Percentiles rank a stretch among this genome's conserved stretches.
phyloP scores from a whole-genome alignment of 1,139 yeast species.

The Taiozyma onychis region DNA sequence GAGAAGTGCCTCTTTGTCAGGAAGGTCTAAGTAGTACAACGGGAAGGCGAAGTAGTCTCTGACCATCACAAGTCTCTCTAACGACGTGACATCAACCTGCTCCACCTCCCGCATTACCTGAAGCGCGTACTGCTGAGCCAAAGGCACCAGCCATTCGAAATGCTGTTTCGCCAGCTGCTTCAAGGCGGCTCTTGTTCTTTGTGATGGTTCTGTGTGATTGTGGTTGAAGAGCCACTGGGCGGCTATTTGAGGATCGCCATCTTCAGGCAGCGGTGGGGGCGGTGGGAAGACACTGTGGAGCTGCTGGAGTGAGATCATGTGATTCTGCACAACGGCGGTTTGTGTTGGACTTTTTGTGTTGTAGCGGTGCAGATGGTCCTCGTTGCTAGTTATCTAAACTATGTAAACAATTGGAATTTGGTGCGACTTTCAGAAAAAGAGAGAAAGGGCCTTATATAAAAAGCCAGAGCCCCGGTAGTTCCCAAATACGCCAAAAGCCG shows the following conservation, averaged over 20 bases:
- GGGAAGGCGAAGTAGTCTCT: slow-evolving; percentile 21
- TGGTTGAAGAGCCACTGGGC: slow-evolving; percentile 21
- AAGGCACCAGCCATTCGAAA: neutral
- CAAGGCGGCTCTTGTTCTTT: slow-evolving; percentile 18
- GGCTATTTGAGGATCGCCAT: slow-evolving; percentile 17
- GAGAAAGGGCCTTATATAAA: neutral
- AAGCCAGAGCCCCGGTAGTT: neutral
- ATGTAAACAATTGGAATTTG: neutral
- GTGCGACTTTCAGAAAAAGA: neutral
- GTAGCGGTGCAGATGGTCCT: neutral
- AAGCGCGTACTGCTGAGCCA: slow-evolving; percentile 11
- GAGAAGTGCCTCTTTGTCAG: slow-evolving; percentile 8
- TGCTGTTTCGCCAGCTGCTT: slow-evolving; percentile 10
- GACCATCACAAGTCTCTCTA: slow-evolving; percentile 8
- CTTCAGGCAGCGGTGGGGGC: slow-evolving; percentile 15
- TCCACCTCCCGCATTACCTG: slow-evolving; percentile 13
- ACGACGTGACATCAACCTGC: neutral
- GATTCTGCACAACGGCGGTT: neutral
- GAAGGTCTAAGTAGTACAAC: slow-evolving; percentile 10
- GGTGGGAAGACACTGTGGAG: slow-evolving; percentile 2
- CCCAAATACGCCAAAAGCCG: neutral
- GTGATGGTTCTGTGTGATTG: slow-evolving; percentile 18
- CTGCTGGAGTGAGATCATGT: slow-evolving; percentile 2
- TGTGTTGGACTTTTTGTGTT: neutral
- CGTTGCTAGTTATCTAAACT: neutral